Evolutionary conservation across 305 asterid species (phyloP).

Genomic region (Solanum hybrid): DNA sequence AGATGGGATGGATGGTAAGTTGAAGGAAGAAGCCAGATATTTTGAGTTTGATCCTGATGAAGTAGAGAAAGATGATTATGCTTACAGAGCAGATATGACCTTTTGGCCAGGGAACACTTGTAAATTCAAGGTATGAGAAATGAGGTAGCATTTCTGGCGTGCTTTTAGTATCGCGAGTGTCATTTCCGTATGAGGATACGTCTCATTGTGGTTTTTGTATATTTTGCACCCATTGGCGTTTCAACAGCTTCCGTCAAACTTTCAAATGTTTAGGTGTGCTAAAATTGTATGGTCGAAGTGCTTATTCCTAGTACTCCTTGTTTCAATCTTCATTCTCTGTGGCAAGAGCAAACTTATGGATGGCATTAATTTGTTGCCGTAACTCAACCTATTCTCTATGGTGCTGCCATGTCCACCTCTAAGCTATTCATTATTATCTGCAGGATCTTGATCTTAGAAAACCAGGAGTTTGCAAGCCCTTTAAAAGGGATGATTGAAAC

Average conservation of each 20-base stretch:
- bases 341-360: neutral
- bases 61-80: slow-evolving; percentile 42
- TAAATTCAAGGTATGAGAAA: slow-evolving; percentile 47
- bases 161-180: neutral
- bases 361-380: neutral
- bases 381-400: neutral
- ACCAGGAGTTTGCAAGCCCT: slow-evolving; percentile 56
- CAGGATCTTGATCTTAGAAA: slow-evolving; percentile 75
- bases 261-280: neutral
- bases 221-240: neutral
- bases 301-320: neutral
- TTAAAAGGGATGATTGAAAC: slow-evolving; percentile 51
- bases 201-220: neutral
- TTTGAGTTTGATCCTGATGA: slow-evolving; percentile 54
- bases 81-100: slow-evolving; percentile 62
- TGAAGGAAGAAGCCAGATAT: slow-evolving; percentile 58
- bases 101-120: slow-evolving; percentile 42
- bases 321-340: neutral
- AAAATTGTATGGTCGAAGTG: neutral
- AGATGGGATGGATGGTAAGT: slow-evolving; percentile 54
- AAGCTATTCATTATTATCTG: slow-evolving; percentile 13
- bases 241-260: neutral
- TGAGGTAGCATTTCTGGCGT: slow-evolving; percentile 7
- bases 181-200: neutral
- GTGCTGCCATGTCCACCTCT: slow-evolving; percentile 8